Base-by-base conservation (phyloP, 352 stramenopile genomes). In the Globisporangium rhizosaccharum region DNA sequence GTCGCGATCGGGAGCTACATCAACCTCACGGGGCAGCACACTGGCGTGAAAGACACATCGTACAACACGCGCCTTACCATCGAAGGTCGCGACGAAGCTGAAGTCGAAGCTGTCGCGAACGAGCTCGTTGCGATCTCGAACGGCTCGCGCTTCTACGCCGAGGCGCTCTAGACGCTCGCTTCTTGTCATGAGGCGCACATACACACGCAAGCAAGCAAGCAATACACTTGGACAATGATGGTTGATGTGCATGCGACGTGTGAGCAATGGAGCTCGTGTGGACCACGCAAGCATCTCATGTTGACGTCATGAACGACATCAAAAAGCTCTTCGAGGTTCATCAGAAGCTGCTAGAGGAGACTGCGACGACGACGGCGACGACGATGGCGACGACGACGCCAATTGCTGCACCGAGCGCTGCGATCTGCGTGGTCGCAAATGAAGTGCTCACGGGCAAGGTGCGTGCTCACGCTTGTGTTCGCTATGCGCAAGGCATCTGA, bases 391-490 rank as follows among this genome's bases (percentile, higher is more conserved):
- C 11, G 10, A 12, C 33, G 33, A 39, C 33, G 33, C 33, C 33
- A 39, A 8, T 39, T 39, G 33, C 33, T 39, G 33, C 33, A 39
- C 33, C 33, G 8, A 69, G 78, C 30, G 85, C 83, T 15, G 85
- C 85, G 2, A 54, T 93, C 47, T 95, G 83, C 44, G 81, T 95
- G 39, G 85, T 95, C 41, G 85, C 63, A 39, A 91, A 93, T 59
- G 85, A 95, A 80, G 82, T 95, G 20, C 71, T 95, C 20, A 88
- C 79, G 8, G 85, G 83, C 39, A 95, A 95, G 72, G 85, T 91
- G 51, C 7, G 42, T 50, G 20, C 44, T 12, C 0, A 41, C 51
- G 15, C 0, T 8, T 48, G 33, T 39, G 5, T 39, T 39, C 33
- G 33, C 33, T 1, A 39, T 39, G 33, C 11, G 33, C 33, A 39